Conservation (phyloP, 1,284 basidiomycete species). For the Inonotus hispidus region DNA sequence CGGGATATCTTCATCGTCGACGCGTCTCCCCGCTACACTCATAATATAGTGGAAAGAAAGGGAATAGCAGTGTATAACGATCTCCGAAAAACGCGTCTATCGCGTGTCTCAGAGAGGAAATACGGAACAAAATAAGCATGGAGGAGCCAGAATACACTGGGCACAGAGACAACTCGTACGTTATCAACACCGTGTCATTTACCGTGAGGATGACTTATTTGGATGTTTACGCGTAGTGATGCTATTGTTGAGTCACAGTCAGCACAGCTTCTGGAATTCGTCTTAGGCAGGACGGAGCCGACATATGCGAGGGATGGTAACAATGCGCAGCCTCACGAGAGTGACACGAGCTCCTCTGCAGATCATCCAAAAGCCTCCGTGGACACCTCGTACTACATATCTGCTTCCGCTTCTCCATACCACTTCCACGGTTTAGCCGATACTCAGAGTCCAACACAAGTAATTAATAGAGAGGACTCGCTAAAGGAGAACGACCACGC, state of each 20-base stretch:
- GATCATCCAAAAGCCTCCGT: background rate
- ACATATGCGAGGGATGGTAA: conserved; percentile 1
- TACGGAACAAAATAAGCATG: background rate
- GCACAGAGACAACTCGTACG: background rate
- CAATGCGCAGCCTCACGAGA: background rate
- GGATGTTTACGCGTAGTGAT: background rate
- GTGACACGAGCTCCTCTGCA: conserved; percentile 2
- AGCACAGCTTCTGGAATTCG: conserved; percentile 15
- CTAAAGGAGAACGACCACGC: conserved; percentile 46
- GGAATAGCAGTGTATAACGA: background rate
- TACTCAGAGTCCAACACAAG: conserved; percentile 38
- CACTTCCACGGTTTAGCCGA: conserved; percentile 48
- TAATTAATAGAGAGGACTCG: conserved; percentile 32
- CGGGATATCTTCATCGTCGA: background rate
- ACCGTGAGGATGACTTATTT: background rate
- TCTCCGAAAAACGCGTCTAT: background rate
- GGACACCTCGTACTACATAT: background rate
- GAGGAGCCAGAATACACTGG: conserved; percentile 5
- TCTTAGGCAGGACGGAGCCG: conserved; percentile 11
- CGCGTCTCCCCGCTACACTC: background rate
- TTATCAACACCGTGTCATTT: background rate
- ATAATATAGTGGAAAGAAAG: background rate
- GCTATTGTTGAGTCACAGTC: conserved; percentile 17
- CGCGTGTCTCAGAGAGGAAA: background rate
- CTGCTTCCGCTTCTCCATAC: conserved; percentile 36